Evolutionary conservation across 1,284 basidiomycete species (phyloP), one percentile per base, ranked within the genome.

Genomic region (Termitomyces sp.): DNA sequence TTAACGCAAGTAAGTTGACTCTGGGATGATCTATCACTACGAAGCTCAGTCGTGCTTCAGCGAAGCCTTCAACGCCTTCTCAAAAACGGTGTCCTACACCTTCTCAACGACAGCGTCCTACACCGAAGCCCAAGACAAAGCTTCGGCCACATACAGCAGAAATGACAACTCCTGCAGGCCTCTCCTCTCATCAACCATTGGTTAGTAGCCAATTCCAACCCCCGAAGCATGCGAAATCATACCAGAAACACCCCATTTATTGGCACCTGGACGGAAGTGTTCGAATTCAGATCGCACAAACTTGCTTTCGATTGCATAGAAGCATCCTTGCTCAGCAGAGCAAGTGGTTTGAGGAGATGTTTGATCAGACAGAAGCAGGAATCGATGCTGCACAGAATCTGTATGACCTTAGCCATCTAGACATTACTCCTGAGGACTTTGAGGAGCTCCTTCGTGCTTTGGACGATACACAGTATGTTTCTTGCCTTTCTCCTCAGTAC

Each of bases 221-320:
- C 11, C 21, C n/a, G 6, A 28, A 43, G 19, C 42, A 24, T 18
- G 13, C 24, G 3, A 43, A 43, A 24, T 16, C 34, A 11, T 50
- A 50, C 16, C 21, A 19, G 3, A 59, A 62, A 44, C 56, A 61
- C 43, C 45, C 56, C 5, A 38, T 34, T 1, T 54, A 63, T 40
- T 65, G 63, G 62, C 46, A 56, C 5, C 49, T 52, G 6, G 61
- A 64, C 26, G 63, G 64, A 8, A 61, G 57, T 35, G 39, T 61
- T 10, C 56, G 61, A 11, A 39, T 66, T 3, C 59, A 63, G 50
- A 53, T 63, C 16, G 55, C 40, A 1, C 24, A 41, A 4, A 52
- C 47, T 2, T 60, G 62, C 3, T 65, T 64, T 48, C 62, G 57
- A 33, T 45, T 64, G 1, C 58, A 60, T 18, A 48, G 59, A 34